Percentiles rank a stretch among this genome's conserved stretches.
phyloP scores from a whole-genome alignment of 495 filamentous ascomycete genomes.

The Copromyces sp. region DNA sequence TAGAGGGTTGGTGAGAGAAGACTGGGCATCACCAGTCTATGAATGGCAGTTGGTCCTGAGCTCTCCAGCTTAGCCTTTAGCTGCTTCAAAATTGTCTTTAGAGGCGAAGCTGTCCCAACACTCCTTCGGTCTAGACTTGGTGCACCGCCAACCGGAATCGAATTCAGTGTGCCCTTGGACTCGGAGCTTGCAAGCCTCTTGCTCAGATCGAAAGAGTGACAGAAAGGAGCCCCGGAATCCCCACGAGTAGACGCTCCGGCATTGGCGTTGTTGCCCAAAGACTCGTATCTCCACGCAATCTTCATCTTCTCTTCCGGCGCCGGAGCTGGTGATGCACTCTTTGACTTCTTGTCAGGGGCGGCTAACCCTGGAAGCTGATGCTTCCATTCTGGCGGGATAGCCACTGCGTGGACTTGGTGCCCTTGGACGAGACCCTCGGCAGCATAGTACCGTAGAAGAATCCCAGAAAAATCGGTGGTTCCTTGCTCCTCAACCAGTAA shows the following conservation, averaged over 20 bases:
- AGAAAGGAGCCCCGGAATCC: slow-evolving; percentile 46
- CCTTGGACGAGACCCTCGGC: slow-evolving; percentile 90
- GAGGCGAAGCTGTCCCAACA: slow-evolving; percentile 39
- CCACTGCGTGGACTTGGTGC: slow-evolving; percentile 77
- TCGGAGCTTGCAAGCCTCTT: slow-evolving; percentile 61
- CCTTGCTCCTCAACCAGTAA: slow-evolving; percentile 85
- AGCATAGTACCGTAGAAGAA: slow-evolving; percentile 78
- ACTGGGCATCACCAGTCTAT: slow-evolving; percentile 74
- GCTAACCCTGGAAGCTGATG: slow-evolving; percentile 70
- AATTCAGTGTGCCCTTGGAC: slow-evolving; percentile 36
- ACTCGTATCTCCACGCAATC: slow-evolving; percentile 96
- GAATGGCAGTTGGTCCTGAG: slow-evolving; percentile 50
- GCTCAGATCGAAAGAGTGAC: slow-evolving; percentile 81
- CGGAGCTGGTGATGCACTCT: slow-evolving; percentile 26
- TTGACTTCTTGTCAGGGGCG: slow-evolving; percentile 33
- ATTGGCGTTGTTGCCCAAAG: slow-evolving; percentile 50
- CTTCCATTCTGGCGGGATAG: slow-evolving; percentile 67
- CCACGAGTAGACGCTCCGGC: slow-evolving; percentile 48
- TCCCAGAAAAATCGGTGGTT: slow-evolving; percentile 86
- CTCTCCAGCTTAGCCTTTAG: slow-evolving; percentile 48
- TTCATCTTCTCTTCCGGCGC: slow-evolving; percentile 73
- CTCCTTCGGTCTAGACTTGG: slow-evolving; percentile 9
- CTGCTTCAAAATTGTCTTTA: slow-evolving; percentile 51
- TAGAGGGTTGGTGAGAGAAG: slow-evolving; percentile 80
- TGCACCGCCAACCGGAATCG: slow-evolving; percentile 30